Evolutionary conservation across 2,329 filamentous ascomycete species (phyloP), one percentile per base, ranked within the genome.

Genomic region (Alternaria sp.): DNA sequence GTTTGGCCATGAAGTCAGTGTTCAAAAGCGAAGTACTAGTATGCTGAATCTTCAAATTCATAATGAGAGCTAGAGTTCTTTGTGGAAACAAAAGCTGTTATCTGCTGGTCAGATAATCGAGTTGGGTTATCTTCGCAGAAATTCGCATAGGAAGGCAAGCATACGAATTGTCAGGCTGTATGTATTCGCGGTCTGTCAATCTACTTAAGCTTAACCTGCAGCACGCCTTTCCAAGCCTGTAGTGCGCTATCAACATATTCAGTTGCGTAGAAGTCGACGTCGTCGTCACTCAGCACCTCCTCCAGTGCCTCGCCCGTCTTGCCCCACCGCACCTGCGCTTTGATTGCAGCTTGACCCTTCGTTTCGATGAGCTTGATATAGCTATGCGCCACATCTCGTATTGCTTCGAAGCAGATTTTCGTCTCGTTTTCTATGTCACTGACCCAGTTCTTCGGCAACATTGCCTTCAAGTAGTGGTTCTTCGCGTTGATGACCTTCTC

Each of bases 151-250:
- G 14, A 13, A 46, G 28, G 11, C n/a, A 36, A 34, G 24, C 31
- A 34, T 39, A n/a, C 40, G 31, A 23, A 37, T 39, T 2, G 10
- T 21, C 2, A 24, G 24, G n/a, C 6, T 29, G 17, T 8, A 39
- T 31, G 11, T n/a, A 46, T 28, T 21, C 17, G 33, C 24, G 3
- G 14, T 24, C 14, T 44, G 21, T 24, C 26, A 23, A n/a, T 52
- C 63, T 74, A 75, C 62, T 65, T 70, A n/a, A 75, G 61, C 62
- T 72, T 76, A 17, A 77, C 74, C 60, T 69, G 70, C 44, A 70
- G 41, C 14, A 77, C 65, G 1, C 72, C 73, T 17, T 66, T 64
- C 63, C 75, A 66, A 3, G 72, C 69, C 24, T 76, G 72, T 2
- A 72, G 42, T 5, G 67, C 71, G n/a, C 70, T 72, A 21, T 75